Evolutionary conservation across 2,329 filamentous ascomycete genomes (phyloP).

Genomic region (Alternaria ventricosa): DNA sequence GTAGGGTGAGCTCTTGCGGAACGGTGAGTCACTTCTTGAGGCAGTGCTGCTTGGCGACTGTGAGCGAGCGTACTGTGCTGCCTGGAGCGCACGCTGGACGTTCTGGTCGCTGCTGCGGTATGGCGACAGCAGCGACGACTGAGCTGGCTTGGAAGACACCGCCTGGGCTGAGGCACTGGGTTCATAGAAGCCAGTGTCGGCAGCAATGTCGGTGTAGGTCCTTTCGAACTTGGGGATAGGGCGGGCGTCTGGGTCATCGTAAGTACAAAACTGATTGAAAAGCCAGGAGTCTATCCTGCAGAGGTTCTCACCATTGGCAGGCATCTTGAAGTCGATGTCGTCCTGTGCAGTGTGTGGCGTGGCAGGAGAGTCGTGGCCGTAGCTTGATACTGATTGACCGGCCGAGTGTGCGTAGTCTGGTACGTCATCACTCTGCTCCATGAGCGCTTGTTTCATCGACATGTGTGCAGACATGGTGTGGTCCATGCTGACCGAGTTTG

Average conservation of each 20-base stretch:
- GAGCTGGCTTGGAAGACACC: slow-evolving; percentile 55
- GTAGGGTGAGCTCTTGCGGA: slow-evolving; percentile 68
- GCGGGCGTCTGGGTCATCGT: slow-evolving; percentile 61
- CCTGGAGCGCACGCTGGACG: slow-evolving; percentile 78
- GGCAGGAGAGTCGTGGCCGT: slow-evolving; percentile 66
- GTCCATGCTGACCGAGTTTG: slow-evolving; percentile 51
- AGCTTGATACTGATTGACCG: slow-evolving; percentile 65
- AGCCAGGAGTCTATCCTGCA: slow-evolving; percentile 52
- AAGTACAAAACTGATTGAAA: slow-evolving; percentile 72
- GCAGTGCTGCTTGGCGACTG: slow-evolving; percentile 60
- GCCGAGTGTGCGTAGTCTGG: slow-evolving; percentile 61
- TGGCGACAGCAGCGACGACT: slow-evolving; percentile 57
- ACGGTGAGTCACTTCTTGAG: slow-evolving; percentile 78
- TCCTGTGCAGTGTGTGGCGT: slow-evolving; percentile 65
- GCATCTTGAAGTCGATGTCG: slow-evolving; percentile 60
- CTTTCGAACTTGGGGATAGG: slow-evolving; percentile 76
- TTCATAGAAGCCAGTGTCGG: slow-evolving; percentile 80
- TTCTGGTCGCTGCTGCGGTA: slow-evolving; percentile 57
- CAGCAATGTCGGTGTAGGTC: slow-evolving; percentile 84
- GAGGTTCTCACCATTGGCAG: slow-evolving; percentile 62
- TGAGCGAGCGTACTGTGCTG: slow-evolving; percentile 74
- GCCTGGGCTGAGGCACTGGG: slow-evolving; percentile 65
- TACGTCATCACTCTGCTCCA: slow-evolving; percentile 61
- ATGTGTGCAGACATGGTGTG: slow-evolving; percentile 59
- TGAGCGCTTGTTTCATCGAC: slow-evolving; percentile 65